A percentile compares a stretch with the other conserved stretches of the same genome.
These are phyloP conservation scores for Prunus campanulata DNA, from an alignment of 306 rosid species.

Conservation along the genomic window DNA sequence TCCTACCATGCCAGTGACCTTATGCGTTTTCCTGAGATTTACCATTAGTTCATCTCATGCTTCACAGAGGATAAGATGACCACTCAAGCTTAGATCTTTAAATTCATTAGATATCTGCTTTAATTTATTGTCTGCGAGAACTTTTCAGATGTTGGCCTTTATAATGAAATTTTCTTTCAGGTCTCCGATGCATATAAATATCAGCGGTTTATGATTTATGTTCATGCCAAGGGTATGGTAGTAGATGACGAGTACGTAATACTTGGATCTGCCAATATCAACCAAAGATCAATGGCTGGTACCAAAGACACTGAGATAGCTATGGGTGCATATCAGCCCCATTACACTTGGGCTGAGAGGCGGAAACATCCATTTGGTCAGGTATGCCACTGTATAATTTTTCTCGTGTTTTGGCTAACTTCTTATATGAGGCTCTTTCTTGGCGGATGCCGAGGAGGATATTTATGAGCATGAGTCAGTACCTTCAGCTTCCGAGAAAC, in stretches of 20 bases:
- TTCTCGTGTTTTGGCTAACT: background rate
- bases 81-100: background rate
- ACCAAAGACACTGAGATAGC: constrained; percentile 97
- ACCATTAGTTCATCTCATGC: too few relatives aligned
- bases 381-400: constrained; percentile 40
- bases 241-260: constrained; percentile 88
- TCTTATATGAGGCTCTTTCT: constrained; percentile 4
- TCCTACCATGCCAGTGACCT: background rate
- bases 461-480: background rate
- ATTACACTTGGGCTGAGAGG: constrained; percentile 65
- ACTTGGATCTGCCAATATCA: constrained; percentile 92
- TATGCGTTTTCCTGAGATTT: background rate
- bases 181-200: constrained; percentile 39
- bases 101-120: background rate
- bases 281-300: constrained; percentile 98
- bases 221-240: constrained; percentile 94
- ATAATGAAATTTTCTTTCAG: constrained; percentile 35
- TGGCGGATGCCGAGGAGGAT: constrained; percentile 8
- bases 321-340: constrained; percentile 93
- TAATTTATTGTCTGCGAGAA: background rate
- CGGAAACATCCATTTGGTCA: constrained; percentile 72
- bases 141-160: constrained; percentile 16
- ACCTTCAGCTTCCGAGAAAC: background rate
- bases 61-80: background rate
- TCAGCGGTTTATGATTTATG: constrained; percentile 84